Conservation (phyloP, 2,329 filamentous ascomycete genomes). For the Dothideomycetes sp. region DNA sequence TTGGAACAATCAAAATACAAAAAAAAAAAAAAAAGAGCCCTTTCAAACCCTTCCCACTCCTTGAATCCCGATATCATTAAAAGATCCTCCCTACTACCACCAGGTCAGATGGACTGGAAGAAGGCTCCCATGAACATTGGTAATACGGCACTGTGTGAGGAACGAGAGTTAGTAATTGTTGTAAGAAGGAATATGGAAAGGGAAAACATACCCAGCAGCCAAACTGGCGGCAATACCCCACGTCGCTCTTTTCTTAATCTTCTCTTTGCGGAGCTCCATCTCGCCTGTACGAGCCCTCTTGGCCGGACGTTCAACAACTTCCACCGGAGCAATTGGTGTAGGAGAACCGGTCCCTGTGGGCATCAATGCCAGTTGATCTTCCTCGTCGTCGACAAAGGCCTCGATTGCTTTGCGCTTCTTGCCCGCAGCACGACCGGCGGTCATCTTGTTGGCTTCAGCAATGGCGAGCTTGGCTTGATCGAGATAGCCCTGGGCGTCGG, state of each 20-base stretch:
- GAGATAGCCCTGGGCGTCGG: slow-evolving; percentile 76
- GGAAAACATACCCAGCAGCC: slow-evolving; percentile 73
- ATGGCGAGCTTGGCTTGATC: slow-evolving; percentile 84
- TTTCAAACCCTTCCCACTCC: too few relatives aligned
- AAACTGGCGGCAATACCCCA: slow-evolving; percentile 80
- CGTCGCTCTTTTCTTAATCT: slow-evolving; percentile 74
- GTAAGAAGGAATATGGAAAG: not conserved
- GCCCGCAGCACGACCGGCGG: slow-evolving; percentile 16
- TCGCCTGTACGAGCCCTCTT: slow-evolving; percentile 75
- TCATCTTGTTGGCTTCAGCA: slow-evolving; percentile 53
- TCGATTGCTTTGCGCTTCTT: slow-evolving; percentile 68
- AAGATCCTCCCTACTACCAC: too few relatives aligned
- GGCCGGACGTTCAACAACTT: slow-evolving; percentile 41
- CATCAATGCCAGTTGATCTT: slow-evolving; percentile 20
- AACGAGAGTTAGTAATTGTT: not conserved
- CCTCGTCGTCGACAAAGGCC: slow-evolving; percentile 46
- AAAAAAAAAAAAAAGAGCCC: too few relatives aligned
- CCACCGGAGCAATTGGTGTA: slow-evolving; percentile 24
- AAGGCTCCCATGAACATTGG: not conserved
- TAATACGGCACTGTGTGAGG: not conserved
- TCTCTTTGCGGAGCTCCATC: slow-evolving; percentile 72
- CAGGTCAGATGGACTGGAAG: not conserved
- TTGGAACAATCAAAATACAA: too few relatives aligned
- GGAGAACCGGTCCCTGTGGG: too few relatives aligned
- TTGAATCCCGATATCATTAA: too few relatives aligned